Base-by-base conservation (phyloP, 495 filamentous ascomycete species). In the Penicillium maclennaniae region DNA sequence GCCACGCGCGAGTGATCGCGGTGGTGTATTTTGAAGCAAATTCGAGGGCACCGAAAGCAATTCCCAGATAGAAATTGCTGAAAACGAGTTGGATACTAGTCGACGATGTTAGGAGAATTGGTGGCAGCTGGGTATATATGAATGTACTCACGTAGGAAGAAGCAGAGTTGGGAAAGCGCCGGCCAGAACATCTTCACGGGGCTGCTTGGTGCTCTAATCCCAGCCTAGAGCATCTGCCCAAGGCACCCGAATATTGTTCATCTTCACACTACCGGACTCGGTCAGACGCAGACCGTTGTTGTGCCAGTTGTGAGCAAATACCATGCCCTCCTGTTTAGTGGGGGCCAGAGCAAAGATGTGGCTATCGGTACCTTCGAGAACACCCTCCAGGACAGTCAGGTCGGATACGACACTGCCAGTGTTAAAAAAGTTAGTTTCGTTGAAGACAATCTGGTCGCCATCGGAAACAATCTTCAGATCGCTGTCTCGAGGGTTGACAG, bases 351-450 rank as follows among this genome's bases (percentile, higher is more conserved):
- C 76, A 54, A 84, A 86, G 50, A 84, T 82, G 54, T 84, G 82
- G 28, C 73, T 66, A 7, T 79, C 75, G 1, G 81, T 81, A 15
- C 69, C 75, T 27, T 79, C 74, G 10, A 75, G 64, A 2, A 81
- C 76, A 28, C 82, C 82, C 58, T 85, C 83, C 2, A 85, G 73
- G 0, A 84, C 79, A 0, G 79, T 83, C n/a, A 85, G 68, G 47
- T 85, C 83, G 0, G 79, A 82, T 0, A 85, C 69, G 0, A 82
- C 80, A 28, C 80, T 80, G 15, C 83, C 83, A 7, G 81, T 85
- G 57, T 80, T 84, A 73, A 85, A 85, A 67, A 76, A 59, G 63
- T 85, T 85, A 58, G 69, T 71, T 19, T 82, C 81, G 55, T 77
- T 77, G 68, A 81, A 84, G 23, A 80, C 68, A 25, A 84, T 59